Evolutionary conservation across 2,329 filamentous ascomycete species (phyloP), one percentile per base, ranked within the genome.

Genomic region (Colletotrichum zoysiae): DNA sequence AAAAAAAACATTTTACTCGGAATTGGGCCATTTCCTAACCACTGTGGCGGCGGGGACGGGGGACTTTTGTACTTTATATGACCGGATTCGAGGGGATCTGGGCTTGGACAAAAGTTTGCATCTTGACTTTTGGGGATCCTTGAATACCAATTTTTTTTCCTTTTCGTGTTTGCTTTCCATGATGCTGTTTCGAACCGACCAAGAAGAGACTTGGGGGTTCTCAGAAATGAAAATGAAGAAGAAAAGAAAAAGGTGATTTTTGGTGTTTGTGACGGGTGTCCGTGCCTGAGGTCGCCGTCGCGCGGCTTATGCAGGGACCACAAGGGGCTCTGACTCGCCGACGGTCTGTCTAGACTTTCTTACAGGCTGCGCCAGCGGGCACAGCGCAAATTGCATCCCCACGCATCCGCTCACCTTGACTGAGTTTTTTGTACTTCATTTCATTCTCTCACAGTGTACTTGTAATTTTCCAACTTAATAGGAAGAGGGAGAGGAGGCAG

Each of bases 21-120:
- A 53, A 68, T 67, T 20, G 69, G 71, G 63, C 63, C 64, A 68
- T 67, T 72, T 68, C 53, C 58, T 62, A 72, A 68, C 57, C 51
- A 74, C 58, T 65, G 73, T 70, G 58, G 51, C 56, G 63, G 67
- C 56, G 63, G 67, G 73, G 60, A 70, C 66, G 60, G 70, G 59
- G 65, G 60, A 65, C 68, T 75, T 77, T 76, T 81, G 80, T 81
- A 81, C 77, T 80, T 80, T 81, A 81, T 78, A 77, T 73, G 76
- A 66, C 72, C 67, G 75, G 79, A 78, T 81, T 80, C 76, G 76
- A 50, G 70, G 72, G 60, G 71, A 71, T 74, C 65, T 73, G 72
- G 73, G 67, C 67, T 56, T 70, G 65, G 70, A 74, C 74, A 74
- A 77, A 76, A 74, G 69, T 74, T 74, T 74, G 67, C 60, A 73